A percentile compares a stretch with the other conserved stretches of the same genome.
Conservation (phyloP, 306 rosid genomes). For the Clitoria ternatea region DNA sequence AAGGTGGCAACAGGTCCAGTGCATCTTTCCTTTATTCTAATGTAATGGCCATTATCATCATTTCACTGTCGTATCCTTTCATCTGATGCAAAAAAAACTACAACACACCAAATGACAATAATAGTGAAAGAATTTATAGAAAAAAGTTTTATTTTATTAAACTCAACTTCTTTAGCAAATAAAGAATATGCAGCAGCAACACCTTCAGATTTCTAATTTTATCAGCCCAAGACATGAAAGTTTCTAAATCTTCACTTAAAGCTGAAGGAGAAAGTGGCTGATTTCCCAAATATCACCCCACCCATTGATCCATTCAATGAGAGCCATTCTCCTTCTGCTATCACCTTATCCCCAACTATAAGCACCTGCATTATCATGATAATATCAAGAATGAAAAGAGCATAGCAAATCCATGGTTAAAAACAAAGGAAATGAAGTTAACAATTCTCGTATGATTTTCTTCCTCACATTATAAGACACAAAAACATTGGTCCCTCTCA, state of each 20-base stretch:
- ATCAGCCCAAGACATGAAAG: constrained; percentile 96
- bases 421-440: no score
- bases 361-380: constrained; percentile 50
- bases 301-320: constrained; percentile 95
- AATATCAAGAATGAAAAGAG: not conserved
- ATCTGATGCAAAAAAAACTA: constrained; percentile 97
- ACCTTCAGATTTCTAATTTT: constrained; percentile 81
- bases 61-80: constrained; percentile 88
- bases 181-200: constrained; percentile 6
- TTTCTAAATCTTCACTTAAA: constrained; percentile 75
- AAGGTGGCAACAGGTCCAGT: constrained; percentile 73
- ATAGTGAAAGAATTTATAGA: constrained; percentile 8
- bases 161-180: constrained; percentile 16
- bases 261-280: constrained; percentile 92
- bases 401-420: no score
- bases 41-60: constrained; percentile 91
- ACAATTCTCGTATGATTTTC: no score
- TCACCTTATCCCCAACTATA: constrained; percentile 46
- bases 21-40: constrained; percentile 78
- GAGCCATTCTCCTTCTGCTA: constrained; percentile 89
- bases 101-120: constrained; percentile 36
- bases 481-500: no score
- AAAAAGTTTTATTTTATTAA: not conserved
- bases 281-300: constrained; percentile 84
- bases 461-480: no score